Evolutionary conservation across 495 filamentous ascomycete genomes (phyloP), one percentile per base, ranked within the genome.

Genomic region (Pyrenula aspistea): DNA sequence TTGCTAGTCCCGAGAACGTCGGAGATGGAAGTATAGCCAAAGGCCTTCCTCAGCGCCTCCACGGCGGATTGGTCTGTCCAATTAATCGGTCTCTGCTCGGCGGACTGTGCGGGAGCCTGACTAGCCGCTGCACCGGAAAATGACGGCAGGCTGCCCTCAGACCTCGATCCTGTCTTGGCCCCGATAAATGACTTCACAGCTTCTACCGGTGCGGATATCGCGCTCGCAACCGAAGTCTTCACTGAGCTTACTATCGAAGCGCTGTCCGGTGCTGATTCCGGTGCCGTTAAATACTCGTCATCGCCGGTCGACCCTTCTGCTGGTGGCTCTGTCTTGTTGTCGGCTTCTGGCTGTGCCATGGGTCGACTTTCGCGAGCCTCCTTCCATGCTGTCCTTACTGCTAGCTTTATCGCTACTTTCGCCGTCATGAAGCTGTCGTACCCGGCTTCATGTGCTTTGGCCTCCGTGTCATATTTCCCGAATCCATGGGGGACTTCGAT

Each of bases 361-460:
- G 8, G 31, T 42, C 15, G 31, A 42, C 8, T 42, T 42, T 42
- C 15, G 8, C 4, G 15, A 8, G 31, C 31, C 15, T 4, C 31
- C 15, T 42, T 42, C 8, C 15, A 42, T 15, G 31, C 4, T 42
- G 8, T 69, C 55, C 78, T 74, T 1, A 76, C 67, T 0, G 83
- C 75, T 15, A 87, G 68, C 51, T 79, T 83, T 57, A 87, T 69
- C 60, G 85, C 82, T 12, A 87, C 72, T 36, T 79, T 73, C 0
- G 86, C 85, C 0, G 86, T 84, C 61, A 87, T 75, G 59, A 77
- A 78, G 66, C 86, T 89, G 62, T 90, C 87, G 59, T 77, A 89
- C 12, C 87, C 88, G 19, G 86, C 87, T 64, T 89, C 80, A 54
- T 90, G 87, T 25, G 70, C 69, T 22, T 67, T 63, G 15, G 67